A percentile compares a stretch with the other conserved stretches of the same genome.
These are phyloP conservation scores for Neurospora terricola DNA, from an alignment of 495 filamentous ascomycete genomes.

Conservation along the genomic window DNA sequence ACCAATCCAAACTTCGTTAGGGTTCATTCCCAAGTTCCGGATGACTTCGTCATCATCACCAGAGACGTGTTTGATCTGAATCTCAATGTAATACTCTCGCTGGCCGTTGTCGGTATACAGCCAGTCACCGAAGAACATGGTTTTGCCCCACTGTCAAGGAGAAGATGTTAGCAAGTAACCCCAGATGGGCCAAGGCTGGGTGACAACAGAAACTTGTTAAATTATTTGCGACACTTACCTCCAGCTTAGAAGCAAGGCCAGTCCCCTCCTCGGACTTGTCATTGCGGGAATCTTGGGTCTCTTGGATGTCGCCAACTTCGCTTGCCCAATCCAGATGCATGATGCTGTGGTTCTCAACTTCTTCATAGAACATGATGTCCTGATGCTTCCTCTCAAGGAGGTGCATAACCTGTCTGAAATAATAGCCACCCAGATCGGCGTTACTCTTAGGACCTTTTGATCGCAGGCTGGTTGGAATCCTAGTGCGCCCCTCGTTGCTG, in stretches of 20 bases:
- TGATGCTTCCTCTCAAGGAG: conserved; percentile 7
- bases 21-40: conserved; percentile 7
- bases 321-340: conserved; percentile 13
- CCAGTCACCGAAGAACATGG: conserved; percentile 15
- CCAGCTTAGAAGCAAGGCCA: background rate
- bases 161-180: background rate
- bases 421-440: conserved; percentile 3
- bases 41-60: conserved; percentile 11
- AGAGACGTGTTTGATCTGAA: conserved; percentile 21
- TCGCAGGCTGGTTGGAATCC: background rate
- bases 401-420: conserved; percentile 3
- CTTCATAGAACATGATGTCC: conserved; percentile 9
- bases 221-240: background rate
- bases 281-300: background rate
- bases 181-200: background rate
- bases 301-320: background rate
- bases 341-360: conserved; percentile 7
- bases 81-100: conserved; percentile 12
- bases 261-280: background rate
- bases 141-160: conserved; percentile 11
- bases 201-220: background rate
- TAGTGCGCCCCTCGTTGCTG: background rate
- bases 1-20: background rate
- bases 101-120: conserved; percentile 5
- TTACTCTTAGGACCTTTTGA: background rate